These are phyloP conservation scores for Coemansia sp. DNA, from an alignment of 192 early-diverging fungal species.

Conservation along the genomic window DNA sequence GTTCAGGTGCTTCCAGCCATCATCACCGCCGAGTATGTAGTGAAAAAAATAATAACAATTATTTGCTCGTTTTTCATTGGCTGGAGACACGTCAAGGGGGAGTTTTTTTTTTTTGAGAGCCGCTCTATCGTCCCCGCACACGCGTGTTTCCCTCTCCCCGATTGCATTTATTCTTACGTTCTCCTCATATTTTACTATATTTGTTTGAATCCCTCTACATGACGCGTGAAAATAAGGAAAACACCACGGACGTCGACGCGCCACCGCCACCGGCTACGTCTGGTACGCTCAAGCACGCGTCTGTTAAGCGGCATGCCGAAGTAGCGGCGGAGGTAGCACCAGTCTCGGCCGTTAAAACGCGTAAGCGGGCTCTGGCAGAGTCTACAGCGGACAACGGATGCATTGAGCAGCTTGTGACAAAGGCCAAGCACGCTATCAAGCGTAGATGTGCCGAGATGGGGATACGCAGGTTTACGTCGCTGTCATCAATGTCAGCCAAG, in stretches of 20 bases:
- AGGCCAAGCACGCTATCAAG: constrained; percentile 46
- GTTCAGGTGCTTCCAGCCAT: constrained; percentile 65
- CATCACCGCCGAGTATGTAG: neutral
- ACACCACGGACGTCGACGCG: constrained; percentile 8
- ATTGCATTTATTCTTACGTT: neutral
- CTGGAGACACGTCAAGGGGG: neutral
- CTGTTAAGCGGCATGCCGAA: neutral
- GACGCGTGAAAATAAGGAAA: constrained; percentile 34
- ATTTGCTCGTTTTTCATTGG: constrained; percentile 1
- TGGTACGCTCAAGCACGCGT: constrained; percentile 2
- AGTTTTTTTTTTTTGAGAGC: neutral
- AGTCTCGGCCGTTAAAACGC: neutral
- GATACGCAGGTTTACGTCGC: constrained; percentile 41
- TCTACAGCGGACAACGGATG: constrained; percentile 5
- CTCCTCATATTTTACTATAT: neutral
- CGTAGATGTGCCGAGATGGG: constrained; percentile 50
- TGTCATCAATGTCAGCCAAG: constrained; percentile 31
- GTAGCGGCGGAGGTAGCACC: neutral
- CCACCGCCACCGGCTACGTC: neutral
- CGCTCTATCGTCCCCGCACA: neutral
- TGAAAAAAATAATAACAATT: too few relatives aligned
- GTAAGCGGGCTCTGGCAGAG: constrained; percentile 31
- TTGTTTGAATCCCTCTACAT: neutral
- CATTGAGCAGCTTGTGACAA: constrained; percentile 25
- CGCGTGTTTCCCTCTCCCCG: neutral